Percentiles rank a stretch among this genome's conserved stretches.
Conservation (phyloP, 1,139 yeast genomes). For the Nakaseomyces delphensis region DNA sequence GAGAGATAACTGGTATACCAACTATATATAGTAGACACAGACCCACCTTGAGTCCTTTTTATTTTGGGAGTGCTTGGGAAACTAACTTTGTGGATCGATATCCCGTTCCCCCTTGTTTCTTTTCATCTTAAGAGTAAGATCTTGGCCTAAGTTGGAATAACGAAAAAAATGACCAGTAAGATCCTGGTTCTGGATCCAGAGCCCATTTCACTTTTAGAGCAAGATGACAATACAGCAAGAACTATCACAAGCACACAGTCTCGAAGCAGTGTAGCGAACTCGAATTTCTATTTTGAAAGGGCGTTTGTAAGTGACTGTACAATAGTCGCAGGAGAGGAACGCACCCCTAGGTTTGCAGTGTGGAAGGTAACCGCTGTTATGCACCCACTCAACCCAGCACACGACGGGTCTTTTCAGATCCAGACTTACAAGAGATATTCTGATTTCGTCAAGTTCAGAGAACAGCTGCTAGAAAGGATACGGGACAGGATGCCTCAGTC, state of each 20-base stretch:
- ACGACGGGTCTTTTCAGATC: slow-evolving; percentile 11
- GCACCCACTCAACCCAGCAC: slow-evolving; percentile 11
- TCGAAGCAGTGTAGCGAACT: slow-evolving; percentile 11
- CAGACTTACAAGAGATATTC: slow-evolving; percentile 25
- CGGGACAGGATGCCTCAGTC: slow-evolving; percentile 9
- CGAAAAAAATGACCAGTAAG: slow-evolving; percentile 9
- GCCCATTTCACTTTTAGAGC: slow-evolving; percentile 20
- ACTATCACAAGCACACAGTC: slow-evolving; percentile 5
- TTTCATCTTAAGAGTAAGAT: not conserved
- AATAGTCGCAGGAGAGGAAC: slow-evolving; percentile 19
- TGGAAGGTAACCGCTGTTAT: slow-evolving; percentile 25
- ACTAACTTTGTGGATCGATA: no score
- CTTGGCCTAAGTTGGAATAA: not conserved
- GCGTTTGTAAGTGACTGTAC: slow-evolving; percentile 23
- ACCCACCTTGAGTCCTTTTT: no score
- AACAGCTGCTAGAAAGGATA: slow-evolving; percentile 12
- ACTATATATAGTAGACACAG: no score
- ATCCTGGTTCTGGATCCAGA: slow-evolving; percentile 21
- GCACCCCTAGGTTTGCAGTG: slow-evolving; percentile 22
- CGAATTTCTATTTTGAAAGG: slow-evolving; percentile 10
- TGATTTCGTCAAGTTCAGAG: slow-evolving; percentile 22
- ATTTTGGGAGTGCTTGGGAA: no score
- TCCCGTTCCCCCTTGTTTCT: no score
- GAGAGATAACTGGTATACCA: no score
- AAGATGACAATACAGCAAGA: slow-evolving; percentile 11